These are phyloP conservation scores for Penicillium mononematosum DNA, from an alignment of 495 filamentous ascomycete species.

Conservation along the genomic window DNA sequence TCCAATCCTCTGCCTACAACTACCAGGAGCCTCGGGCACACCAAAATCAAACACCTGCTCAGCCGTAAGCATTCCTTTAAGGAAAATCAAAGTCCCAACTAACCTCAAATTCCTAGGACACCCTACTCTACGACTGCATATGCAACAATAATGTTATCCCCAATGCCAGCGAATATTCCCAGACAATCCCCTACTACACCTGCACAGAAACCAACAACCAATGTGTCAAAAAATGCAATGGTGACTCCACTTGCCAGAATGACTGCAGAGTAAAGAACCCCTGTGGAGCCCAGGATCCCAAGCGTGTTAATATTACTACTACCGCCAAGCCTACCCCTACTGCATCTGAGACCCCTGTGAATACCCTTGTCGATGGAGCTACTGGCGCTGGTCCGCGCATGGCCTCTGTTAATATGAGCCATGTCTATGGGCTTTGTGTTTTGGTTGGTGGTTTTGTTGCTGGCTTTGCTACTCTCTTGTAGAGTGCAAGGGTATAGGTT, in stretches of 20 bases:
- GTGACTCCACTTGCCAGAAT: slow-evolving; percentile 58
- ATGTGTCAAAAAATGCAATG: slow-evolving; percentile 62
- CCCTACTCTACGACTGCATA: slow-evolving; percentile 68
- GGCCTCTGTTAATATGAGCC: slow-evolving; percentile 52
- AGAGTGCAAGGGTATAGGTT: slow-evolving; percentile 5
- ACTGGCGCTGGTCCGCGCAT: slow-evolving; percentile 24
- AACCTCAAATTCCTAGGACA: slow-evolving; percentile 46
- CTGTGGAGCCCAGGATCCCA: slow-evolving; percentile 76
- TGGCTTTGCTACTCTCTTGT: slow-evolving; percentile 63
- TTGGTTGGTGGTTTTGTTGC: slow-evolving; percentile 60
- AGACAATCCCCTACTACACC: slow-evolving; percentile 82
- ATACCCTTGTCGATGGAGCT: slow-evolving; percentile 18
- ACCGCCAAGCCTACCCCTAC: slow-evolving; percentile 44
- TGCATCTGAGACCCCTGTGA: slow-evolving; percentile 30
- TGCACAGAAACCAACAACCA: slow-evolving; percentile 71
- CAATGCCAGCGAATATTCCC: slow-evolving; percentile 78
- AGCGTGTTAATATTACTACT: slow-evolving; percentile 56
- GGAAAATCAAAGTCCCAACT: background rate
- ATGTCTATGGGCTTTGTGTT: slow-evolving; percentile 56
- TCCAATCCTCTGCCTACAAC: slow-evolving; percentile 76
- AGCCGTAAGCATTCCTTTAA: slow-evolving; percentile 47
- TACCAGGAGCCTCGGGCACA: slow-evolving; percentile 47
- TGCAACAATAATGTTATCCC: slow-evolving; percentile 71
- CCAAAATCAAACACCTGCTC: slow-evolving; percentile 66
- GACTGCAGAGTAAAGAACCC: slow-evolving; percentile 69